These are phyloP conservation scores for Imleria badia DNA, from an alignment of 768 basidiomycete genomes.

Conservation along the genomic window DNA sequence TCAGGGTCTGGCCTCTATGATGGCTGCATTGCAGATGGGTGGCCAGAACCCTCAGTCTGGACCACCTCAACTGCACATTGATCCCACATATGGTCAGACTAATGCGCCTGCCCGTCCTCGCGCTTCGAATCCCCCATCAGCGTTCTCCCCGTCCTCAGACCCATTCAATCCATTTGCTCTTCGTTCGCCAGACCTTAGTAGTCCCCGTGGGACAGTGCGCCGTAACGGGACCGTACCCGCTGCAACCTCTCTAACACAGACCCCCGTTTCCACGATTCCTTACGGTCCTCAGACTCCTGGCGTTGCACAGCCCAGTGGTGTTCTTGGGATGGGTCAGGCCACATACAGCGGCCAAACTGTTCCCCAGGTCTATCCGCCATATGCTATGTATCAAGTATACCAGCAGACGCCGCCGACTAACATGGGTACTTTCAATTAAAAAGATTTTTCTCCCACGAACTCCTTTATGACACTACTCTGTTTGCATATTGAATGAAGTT, in stretches of 20 bases:
- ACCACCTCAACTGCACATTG: conserved; percentile 70
- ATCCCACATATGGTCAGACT: conserved; percentile 55
- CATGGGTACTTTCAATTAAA: conserved; percentile 76
- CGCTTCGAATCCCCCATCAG: conserved; percentile 40
- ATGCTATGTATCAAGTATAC: conserved; percentile 79
- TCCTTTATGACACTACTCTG: conserved; percentile 43
- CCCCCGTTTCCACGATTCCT: conserved; percentile 37
- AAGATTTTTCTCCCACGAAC: conserved; percentile 27
- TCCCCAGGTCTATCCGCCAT: conserved; percentile 72
- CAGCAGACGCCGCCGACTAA: conserved; percentile 70
- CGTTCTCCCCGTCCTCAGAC: conserved; percentile 52
- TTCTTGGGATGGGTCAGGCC: conserved; percentile 67
- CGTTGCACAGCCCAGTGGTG: conserved; percentile 52
- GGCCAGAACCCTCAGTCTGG: conserved; percentile 83
- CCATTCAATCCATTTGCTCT: conserved; percentile 59
- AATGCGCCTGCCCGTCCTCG: conserved; percentile 48
- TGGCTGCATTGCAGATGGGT: conserved; percentile 90
- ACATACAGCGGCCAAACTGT: conserved; percentile 61
- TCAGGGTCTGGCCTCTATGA: conserved; percentile 87
- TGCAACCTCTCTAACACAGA: conserved; percentile 33
- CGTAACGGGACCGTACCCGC: conserved; percentile 38
- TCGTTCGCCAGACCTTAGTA: conserved; percentile 49
- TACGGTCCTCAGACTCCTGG: conserved; percentile 65
- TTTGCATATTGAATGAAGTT: conserved; percentile 31
- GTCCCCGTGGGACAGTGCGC: conserved; percentile 49